Percentiles rank a stretch among this genome's conserved stretches.
These are phyloP conservation scores for Brachypodium distachyon DNA, from an alignment of 202 grass and related monocot species.

Conservation along the genomic window DNA sequence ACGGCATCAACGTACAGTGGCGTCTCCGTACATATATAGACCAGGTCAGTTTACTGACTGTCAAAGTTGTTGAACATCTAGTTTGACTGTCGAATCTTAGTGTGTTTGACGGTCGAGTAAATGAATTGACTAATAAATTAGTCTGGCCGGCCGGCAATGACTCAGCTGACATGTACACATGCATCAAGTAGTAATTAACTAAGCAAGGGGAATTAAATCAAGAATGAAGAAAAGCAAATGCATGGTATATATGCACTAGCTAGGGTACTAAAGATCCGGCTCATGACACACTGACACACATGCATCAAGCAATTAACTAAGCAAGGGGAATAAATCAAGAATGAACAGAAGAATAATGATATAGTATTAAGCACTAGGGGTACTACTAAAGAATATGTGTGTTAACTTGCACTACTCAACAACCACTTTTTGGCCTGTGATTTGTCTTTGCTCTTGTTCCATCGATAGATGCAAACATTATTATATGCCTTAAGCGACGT, in stretches of 20 bases:
- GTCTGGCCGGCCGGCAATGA: not conserved
- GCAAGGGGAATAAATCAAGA: not conserved
- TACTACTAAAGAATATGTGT: conserved; percentile 2
- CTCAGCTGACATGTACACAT: not conserved
- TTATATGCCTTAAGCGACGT: conserved; percentile 1
- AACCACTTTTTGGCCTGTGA: conserved; percentile 19
- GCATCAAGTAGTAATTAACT: not conserved
- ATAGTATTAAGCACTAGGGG: not conserved
- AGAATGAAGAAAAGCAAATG: not conserved
- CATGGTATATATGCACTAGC: not conserved
- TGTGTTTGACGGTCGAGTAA: not conserved
- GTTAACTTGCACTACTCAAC: conserved; percentile 42
- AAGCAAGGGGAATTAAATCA: not conserved
- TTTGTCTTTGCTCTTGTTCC: conserved; percentile 25
- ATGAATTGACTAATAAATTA: not conserved
- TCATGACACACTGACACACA: not conserved
- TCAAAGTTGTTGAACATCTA: conserved; percentile 1
- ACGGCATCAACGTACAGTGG: too few relatives aligned
- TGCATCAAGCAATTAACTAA: not conserved
- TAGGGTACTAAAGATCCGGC: too few relatives aligned
- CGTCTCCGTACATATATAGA: not conserved
- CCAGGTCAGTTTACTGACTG: not conserved
- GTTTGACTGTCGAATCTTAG: not conserved
- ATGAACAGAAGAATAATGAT: not conserved
- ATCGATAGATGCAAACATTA: not conserved